These are phyloP conservation scores for Eutrema yunnanense DNA, from an alignment of 345 rosid genomes.

Conservation along the genomic window DNA sequence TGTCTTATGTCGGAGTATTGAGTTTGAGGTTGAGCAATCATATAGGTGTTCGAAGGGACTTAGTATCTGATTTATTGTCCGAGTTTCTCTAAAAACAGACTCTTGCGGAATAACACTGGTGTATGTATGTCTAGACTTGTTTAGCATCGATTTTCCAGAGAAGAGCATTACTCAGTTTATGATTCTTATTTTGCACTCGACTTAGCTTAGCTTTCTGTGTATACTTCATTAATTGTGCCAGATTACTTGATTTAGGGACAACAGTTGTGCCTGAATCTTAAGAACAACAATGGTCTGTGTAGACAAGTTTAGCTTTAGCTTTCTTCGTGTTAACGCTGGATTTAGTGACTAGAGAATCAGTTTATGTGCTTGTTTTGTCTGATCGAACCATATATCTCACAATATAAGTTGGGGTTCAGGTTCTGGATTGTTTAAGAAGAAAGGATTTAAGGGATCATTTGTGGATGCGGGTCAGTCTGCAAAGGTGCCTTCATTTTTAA, in stretches of 20 bases:
- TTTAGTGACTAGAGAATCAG: not conserved
- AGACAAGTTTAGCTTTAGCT: not conserved
- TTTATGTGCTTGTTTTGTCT: not conserved
- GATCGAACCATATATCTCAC: not conserved
- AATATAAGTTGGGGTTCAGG: slow-evolving; percentile 39
- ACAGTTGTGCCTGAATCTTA: too few relatives aligned
- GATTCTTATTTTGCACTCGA: not conserved
- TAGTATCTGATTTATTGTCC: not conserved
- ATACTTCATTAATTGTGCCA: not conserved
- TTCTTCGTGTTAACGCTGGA: not conserved
- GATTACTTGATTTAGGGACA: not conserved
- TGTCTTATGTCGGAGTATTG: not conserved
- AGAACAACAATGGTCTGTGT: not conserved
- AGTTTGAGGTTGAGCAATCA: not conserved
- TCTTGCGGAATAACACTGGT: not conserved
- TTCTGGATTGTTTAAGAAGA: slow-evolving; percentile 72
- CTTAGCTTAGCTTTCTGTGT: not conserved
- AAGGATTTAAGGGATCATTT: slow-evolving; percentile 74
- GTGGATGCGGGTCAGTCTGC: slow-evolving; percentile 86
- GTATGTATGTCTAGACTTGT: not conserved
- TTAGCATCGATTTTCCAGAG: not conserved
- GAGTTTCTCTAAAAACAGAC: not conserved
- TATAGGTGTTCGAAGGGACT: not conserved
- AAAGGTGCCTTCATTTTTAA: slow-evolving; percentile 41
- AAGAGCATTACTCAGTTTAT: not conserved